Evolutionary conservation across 192 early-diverging fungal genomes (phyloP).

Genomic region (Coemansia sp.): DNA sequence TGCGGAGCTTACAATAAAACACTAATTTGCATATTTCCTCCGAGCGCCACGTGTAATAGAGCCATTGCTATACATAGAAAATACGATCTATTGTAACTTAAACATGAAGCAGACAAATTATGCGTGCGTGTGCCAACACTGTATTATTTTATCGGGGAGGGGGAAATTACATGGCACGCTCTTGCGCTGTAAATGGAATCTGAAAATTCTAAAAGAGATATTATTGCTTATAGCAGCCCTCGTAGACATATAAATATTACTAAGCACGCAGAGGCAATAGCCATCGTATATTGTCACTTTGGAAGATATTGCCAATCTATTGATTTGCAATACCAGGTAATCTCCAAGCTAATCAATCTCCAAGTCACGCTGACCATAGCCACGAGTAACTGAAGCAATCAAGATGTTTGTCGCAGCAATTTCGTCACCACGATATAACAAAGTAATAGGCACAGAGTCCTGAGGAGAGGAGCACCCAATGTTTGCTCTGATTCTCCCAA

Average conservation of each 20-base stretch:
- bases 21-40: no score
- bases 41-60: no score
- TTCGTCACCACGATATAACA: slow-evolving; percentile 19
- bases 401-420: slow-evolving; percentile 47
- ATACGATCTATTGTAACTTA: no score
- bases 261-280: not conserved
- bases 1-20: no score
- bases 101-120: no score
- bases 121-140: no score
- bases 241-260: not conserved
- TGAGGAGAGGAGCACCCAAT: slow-evolving; percentile 10
- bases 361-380: slow-evolving; percentile 41
- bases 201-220: no score
- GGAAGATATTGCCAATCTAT: not conserved
- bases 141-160: no score
- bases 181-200: not conserved
- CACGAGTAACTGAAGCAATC: slow-evolving; percentile 37
- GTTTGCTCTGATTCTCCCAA: slow-evolving; percentile 17
- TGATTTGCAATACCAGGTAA: not conserved
- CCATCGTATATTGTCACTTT: no score
- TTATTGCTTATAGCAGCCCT: not conserved
- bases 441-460: not conserved
- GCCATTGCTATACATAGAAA: no score
- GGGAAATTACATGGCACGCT: not conserved
- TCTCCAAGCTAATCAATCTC: slow-evolving; percentile 18